Evolutionary conservation across 2,329 filamentous ascomycete species (phyloP).

Genomic region (Aspergillus spinulosporus): DNA sequence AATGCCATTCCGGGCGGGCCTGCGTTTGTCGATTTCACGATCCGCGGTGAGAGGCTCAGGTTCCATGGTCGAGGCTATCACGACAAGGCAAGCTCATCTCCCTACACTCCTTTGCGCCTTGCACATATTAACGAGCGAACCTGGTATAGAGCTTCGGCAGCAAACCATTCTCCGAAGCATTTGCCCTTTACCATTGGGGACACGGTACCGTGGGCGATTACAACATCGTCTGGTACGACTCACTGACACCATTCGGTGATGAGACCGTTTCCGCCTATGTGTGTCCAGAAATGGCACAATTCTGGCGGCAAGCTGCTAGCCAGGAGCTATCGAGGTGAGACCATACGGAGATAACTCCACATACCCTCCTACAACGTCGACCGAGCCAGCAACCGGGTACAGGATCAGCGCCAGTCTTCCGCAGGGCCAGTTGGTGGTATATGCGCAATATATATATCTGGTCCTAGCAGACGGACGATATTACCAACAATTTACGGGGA

Average conservation of each 20-base stretch:
- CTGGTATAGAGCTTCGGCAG: neutral
- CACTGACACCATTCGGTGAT: neutral
- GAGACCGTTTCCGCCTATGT: neutral
- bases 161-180: neutral
- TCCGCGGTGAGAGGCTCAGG: neutral
- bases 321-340: neutral
- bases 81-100: neutral
- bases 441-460: neutral
- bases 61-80: neutral
- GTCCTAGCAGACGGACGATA: neutral
- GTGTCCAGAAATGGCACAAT: neutral
- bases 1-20: neutral
- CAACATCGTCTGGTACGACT: neutral
- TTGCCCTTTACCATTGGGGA: constrained; percentile 1
- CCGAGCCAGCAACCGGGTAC: neutral
- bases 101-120: neutral
- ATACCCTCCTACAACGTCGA: neutral
- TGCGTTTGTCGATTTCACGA: neutral
- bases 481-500: neutral
- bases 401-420: neutral
- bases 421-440: neutral
- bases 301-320: neutral
- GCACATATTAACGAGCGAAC: neutral
- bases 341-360: constrained; percentile 1
- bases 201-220: neutral